Evolutionary conservation across 495 filamentous ascomycete species (phyloP), one percentile per base, ranked within the genome.

Genomic region (Cudoniella acicularis): DNA sequence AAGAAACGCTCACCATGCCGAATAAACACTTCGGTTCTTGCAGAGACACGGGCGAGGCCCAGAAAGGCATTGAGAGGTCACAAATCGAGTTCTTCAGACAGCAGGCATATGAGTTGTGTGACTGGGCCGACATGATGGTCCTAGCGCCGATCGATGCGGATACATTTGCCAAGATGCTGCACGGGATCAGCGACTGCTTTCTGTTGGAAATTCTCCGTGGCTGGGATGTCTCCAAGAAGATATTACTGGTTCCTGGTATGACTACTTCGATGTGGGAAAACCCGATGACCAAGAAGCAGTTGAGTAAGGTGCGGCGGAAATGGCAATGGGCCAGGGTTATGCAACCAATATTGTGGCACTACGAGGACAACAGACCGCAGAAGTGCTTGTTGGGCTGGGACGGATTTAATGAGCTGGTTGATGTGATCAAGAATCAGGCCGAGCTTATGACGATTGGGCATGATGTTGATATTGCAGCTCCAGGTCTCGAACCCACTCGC

Each of bases 101-200:
- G 48, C 68, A 87, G 59, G 88, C 87, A 20, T 85, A 80, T 9
- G 86, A 90, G 63, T 79, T 91, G 25, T 87, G 87, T 60, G 84
- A 89, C 64, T 96, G 91, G 91, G 89, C 90, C n/a, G 88, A 94
- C 71, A 74, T 96, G 68, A 77, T 94, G 17, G 78, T 94, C 21
- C 79, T 94, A 11, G 89, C 88, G 16, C 89, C 90, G n/a, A 85
- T 96, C 52, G 87, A 91, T 65, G 88, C 89, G 36, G 87, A 90
- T 69, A 83, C 83, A 43, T 72, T 96, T 54, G 88, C 87, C 16
- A 89, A 86, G 68, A 93, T 96, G 90, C 76, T 94, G 67, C 81
- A 85, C 27, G 91, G 90, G 26, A 79, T 90, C 41, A 84, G 88
- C 2, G 88, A 87, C 62, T 91, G 82, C 6, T 76, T 91, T 47